These are phyloP conservation scores for Daldinia loculata DNA, from an alignment of 495 filamentous ascomycete genomes.

Conservation along the genomic window DNA sequence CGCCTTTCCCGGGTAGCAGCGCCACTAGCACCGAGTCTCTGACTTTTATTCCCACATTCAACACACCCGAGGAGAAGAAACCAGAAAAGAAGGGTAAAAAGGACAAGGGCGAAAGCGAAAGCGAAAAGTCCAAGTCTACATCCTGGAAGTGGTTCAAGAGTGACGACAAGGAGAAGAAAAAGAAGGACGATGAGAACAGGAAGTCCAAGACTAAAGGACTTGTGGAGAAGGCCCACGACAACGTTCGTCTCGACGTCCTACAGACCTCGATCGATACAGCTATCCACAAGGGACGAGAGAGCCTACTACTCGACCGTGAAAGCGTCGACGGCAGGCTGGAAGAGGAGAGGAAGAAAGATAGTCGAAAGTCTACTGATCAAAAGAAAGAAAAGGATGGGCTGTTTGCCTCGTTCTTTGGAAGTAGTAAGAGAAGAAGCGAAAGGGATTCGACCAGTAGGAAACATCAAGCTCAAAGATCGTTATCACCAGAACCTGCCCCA, in stretches of 20 bases:
- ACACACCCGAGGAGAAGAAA: conserved; percentile 62
- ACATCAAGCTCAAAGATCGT: conserved; percentile 71
- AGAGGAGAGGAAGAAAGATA: conserved; percentile 85
- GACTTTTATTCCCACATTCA: conserved; percentile 83
- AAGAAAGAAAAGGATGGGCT: conserved; percentile 91
- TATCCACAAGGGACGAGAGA: conserved; percentile 76
- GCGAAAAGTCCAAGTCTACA: conserved; percentile 49
- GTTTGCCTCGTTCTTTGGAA: conserved; percentile 90
- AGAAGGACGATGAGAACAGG: conserved; percentile 64
- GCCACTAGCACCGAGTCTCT: conserved; percentile 75
- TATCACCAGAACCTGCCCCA: conserved; percentile 82
- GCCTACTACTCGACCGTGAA: conserved; percentile 81
- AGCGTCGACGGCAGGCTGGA: conserved; percentile 73
- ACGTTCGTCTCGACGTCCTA: conserved; percentile 79
- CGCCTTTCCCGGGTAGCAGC: conserved; percentile 73
- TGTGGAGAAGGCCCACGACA: conserved; percentile 71
- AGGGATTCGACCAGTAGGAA: conserved; percentile 74
- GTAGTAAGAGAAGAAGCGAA: conserved; percentile 80
- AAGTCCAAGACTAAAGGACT: conserved; percentile 62
- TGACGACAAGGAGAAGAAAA: conserved; percentile 67
- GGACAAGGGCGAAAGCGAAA: conserved; percentile 58
- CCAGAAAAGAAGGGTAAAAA: conserved; percentile 79
- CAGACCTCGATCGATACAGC: conserved; percentile 78
- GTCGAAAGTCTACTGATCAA: conserved; percentile 74
- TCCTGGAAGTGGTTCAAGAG: conserved; percentile 59